A percentile compares a stretch with the other conserved stretches of the same genome.
These are phyloP conservation scores for Trapa incisa DNA, from an alignment of 345 rosid species.

Conservation along the genomic window DNA sequence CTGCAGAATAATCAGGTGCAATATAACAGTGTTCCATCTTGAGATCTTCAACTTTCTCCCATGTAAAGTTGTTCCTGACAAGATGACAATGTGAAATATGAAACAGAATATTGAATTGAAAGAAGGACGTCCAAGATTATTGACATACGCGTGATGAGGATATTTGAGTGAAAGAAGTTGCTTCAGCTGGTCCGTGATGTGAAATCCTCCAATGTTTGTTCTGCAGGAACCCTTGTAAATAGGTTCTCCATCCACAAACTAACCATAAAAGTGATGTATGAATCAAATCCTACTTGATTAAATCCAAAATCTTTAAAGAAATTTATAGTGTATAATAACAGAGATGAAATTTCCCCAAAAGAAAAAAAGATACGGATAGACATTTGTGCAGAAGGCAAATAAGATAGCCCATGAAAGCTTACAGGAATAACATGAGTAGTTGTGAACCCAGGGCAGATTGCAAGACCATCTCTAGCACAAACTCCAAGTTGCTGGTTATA, in stretches of 20 bases:
- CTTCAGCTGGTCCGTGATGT: constrained; percentile 76
- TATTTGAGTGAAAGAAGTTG: constrained; percentile 89
- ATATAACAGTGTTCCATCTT: constrained; percentile 91
- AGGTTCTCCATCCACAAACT: constrained; percentile 89
- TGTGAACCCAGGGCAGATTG: constrained; percentile 72
- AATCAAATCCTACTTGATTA: background rate
- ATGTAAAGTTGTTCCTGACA: constrained; percentile 59
- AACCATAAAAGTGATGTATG: constrained; percentile 11
- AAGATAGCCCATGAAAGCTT: constrained; percentile 14
- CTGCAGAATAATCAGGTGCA: constrained; percentile 62
- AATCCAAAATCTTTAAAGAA: background rate
- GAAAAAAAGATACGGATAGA: background rate
- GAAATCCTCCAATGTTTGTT: constrained; percentile 87
- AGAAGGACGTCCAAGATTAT: constrained; percentile 6
- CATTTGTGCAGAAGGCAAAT: background rate
- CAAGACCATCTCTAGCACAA: constrained; percentile 77
- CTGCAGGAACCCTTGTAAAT: constrained; percentile 65
- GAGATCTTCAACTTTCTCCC: constrained; percentile 97
- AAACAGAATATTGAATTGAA: constrained; percentile 3
- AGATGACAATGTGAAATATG: constrained; percentile 9
- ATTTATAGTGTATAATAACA: background rate
- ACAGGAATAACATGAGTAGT: constrained; percentile 85
- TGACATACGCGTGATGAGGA: constrained; percentile 69
- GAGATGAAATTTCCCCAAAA: too few relatives aligned
- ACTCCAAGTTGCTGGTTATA: constrained; percentile 71